phyloP scores from a whole-genome alignment of 176 grass and related monocot species.

The Zizania latifolia region DNA sequence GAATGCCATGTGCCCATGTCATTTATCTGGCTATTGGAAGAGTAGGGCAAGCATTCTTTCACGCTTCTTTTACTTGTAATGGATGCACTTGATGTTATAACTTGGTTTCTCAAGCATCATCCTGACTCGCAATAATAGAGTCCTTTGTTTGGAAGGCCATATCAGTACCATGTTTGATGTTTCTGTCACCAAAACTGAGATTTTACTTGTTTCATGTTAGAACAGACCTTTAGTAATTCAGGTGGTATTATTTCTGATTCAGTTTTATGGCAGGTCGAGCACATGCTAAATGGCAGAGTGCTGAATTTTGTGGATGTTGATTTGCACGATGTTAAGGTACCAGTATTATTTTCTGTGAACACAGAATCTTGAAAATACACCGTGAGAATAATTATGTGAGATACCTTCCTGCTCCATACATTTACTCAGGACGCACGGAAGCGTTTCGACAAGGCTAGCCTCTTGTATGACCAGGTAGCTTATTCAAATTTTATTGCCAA shows the following conservation, averaged over 20 bases:
- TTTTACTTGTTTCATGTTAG: slow-evolving; percentile 13
- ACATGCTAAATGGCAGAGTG: slow-evolving; percentile 91
- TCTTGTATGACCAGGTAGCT: slow-evolving; percentile 86
- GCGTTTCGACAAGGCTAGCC: slow-evolving; percentile 87
- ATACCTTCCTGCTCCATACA: slow-evolving; percentile 23
- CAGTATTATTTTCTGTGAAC: slow-evolving; percentile 23
- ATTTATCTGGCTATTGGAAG: neutral
- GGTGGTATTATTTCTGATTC: slow-evolving; percentile 23
- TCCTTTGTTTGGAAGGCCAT: slow-evolving; percentile 13
- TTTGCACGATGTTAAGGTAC: slow-evolving; percentile 93
- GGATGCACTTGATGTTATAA: neutral
- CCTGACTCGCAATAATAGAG: neutral
- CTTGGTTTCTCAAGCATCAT: neutral
- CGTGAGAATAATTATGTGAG: slow-evolving; percentile 15
- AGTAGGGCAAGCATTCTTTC: neutral
- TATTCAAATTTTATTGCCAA: neutral
- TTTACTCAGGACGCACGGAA: slow-evolving; percentile 73
- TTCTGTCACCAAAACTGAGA: neutral
- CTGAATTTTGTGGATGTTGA: slow-evolving; percentile 87
- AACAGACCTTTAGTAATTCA: neutral
- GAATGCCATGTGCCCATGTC: slow-evolving; percentile 16
- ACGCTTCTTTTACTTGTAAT: neutral
- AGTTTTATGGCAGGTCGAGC: slow-evolving; percentile 63
- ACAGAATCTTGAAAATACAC: neutral
- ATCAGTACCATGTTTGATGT: neutral